These are phyloP conservation scores for Colletotrichum sp. DNA, from an alignment of 2,329 filamentous ascomycete species.

Conservation along the genomic window DNA sequence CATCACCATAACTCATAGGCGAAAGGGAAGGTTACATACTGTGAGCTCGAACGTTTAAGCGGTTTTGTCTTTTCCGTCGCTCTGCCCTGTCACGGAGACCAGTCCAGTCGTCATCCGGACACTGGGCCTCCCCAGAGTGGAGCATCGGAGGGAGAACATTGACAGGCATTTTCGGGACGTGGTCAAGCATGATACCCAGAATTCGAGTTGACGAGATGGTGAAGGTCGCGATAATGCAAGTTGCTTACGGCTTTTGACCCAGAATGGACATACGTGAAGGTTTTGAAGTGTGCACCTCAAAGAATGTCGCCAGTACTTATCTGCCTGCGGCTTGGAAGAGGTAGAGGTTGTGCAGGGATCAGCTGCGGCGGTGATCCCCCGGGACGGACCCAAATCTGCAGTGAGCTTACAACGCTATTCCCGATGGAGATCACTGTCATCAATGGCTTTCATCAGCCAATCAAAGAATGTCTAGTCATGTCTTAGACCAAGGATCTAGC, in stretches of 20 bases:
- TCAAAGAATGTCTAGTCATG: neutral
- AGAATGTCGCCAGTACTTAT: neutral
- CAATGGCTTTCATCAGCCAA: neutral
- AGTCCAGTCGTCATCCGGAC: constrained; percentile 37
- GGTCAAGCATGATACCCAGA: neutral
- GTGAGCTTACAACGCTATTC: constrained; percentile 1
- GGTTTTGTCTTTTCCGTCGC: constrained; percentile 37
- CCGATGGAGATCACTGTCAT: neutral
- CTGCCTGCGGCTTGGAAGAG: neutral
- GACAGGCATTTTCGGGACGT: neutral
- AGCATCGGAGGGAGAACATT: neutral
- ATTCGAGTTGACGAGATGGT: neutral
- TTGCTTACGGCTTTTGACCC: neutral
- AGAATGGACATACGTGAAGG: neutral
- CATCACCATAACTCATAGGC: neutral
- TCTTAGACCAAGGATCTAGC: neutral
- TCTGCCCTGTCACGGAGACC: constrained; percentile 32
- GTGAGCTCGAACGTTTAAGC: constrained; percentile 39
- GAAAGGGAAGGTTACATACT: constrained; percentile 26
- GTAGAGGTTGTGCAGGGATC: neutral
- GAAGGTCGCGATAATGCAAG: neutral
- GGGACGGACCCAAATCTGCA: neutral
- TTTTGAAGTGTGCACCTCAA: neutral
- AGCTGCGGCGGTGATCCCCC: neutral
- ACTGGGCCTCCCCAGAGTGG: neutral